Percentiles rank a stretch among this genome's conserved stretches.
Evolutionary conservation across 2,329 filamentous ascomycete genomes (phyloP).

Genomic region (Gaeumannomyces tritici): DNA sequence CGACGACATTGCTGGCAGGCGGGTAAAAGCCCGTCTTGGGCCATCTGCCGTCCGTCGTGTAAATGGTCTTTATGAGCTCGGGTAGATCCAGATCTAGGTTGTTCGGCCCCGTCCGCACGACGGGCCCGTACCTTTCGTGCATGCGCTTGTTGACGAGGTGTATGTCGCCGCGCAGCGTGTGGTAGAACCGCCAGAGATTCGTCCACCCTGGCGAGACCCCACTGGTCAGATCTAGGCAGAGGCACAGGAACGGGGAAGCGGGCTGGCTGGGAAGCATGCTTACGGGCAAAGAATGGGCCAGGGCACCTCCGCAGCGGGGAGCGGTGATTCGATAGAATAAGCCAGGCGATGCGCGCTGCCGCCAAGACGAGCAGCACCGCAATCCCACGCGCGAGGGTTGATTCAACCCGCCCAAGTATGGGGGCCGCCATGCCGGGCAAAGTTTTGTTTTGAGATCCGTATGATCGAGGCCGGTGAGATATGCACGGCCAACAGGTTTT

Average conservation of each 20-base stretch:
- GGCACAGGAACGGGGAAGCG: background rate
- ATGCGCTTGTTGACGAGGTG: slow-evolving; percentile 1
- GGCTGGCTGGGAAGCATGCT: no score
- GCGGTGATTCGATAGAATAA: background rate
- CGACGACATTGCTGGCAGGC: slow-evolving; percentile 11
- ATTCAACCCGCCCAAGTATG: background rate
- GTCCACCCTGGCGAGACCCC: no score
- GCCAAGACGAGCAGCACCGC: background rate
- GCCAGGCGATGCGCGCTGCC: background rate
- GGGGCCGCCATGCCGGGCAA: background rate
- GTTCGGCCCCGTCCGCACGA: slow-evolving; percentile 30
- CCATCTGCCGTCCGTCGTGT: slow-evolving; percentile 18
- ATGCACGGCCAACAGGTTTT: no score
- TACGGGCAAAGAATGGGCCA: background rate
- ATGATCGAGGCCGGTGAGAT: background rate
- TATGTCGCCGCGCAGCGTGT: slow-evolving; percentile 1
- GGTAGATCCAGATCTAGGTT: slow-evolving; percentile 26
- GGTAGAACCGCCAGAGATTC: background rate
- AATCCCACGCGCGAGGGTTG: background rate
- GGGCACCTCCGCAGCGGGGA: background rate
- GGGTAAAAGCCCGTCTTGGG: slow-evolving; percentile 4
- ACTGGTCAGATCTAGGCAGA: background rate
- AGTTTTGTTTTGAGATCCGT: background rate
- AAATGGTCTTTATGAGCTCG: slow-evolving; percentile 24
- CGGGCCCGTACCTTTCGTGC: slow-evolving; percentile 21